Conservation (phyloP, 2,329 filamentous ascomycete species). For the Pseudofabraea citricarpa region DNA sequence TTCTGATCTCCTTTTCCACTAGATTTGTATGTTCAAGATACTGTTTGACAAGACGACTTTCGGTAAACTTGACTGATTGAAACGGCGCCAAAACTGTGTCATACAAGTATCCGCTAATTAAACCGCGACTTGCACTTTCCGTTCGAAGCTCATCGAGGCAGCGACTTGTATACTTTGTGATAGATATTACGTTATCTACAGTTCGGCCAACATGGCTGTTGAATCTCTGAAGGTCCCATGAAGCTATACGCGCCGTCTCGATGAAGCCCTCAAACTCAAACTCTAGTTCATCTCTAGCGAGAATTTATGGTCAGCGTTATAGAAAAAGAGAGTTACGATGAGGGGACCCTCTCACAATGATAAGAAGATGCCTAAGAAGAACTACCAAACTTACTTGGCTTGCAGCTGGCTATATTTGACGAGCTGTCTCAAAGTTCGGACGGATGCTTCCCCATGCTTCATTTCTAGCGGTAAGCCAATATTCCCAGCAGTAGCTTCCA, state of each 20-base stretch:
- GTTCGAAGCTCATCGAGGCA: slow-evolving; percentile 27
- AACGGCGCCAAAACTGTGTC: slow-evolving; percentile 55
- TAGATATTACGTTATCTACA: slow-evolving; percentile 69
- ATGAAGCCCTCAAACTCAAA: slow-evolving; percentile 75
- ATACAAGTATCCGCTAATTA: slow-evolving; percentile 36
- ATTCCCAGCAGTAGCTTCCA: slow-evolving; percentile 61
- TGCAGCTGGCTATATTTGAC: slow-evolving; percentile 67
- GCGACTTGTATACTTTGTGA: slow-evolving; percentile 70
- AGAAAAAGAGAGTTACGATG: too few relatives aligned
- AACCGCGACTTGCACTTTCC: slow-evolving; percentile 19
- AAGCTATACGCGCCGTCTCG: slow-evolving; percentile 58
- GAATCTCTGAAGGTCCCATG: slow-evolving; percentile 66
- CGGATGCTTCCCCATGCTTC: slow-evolving; percentile 69
- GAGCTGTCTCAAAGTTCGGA: slow-evolving; percentile 69
- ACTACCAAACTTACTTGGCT: slow-evolving; percentile 36
- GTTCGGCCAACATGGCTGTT: slow-evolving; percentile 71
- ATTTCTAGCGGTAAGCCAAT: slow-evolving; percentile 71
- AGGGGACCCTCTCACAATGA: too few relatives aligned
- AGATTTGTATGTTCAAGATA: slow-evolving; percentile 69
- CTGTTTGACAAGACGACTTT: slow-evolving; percentile 62
- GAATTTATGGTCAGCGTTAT: too few relatives aligned
- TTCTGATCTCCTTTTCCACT: slow-evolving; percentile 64
- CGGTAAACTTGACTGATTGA: slow-evolving; percentile 52
- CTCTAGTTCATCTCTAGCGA: slow-evolving; percentile 65
- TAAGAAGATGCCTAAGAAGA: slow-evolving; percentile 11